Base-by-base conservation (phyloP, 768 basidiomycete species). In the Rhizopogon rudus region DNA sequence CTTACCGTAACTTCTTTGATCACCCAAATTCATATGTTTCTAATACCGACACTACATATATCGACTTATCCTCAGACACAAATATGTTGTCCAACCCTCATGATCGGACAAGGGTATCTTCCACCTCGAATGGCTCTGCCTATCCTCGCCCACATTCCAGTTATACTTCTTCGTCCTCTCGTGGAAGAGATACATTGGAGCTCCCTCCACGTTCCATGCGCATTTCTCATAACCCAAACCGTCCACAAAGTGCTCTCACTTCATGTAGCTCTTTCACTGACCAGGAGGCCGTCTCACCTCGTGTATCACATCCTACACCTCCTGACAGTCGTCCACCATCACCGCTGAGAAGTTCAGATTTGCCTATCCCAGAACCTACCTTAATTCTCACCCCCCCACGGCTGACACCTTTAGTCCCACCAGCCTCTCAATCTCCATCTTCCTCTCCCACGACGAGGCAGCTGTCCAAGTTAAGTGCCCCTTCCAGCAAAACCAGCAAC, bases 401-500 rank as follows among this genome's bases (percentile, higher is more conserved):
- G 6, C 61, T 55, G 0, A 55, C 65, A 40, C 45, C 52, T 39
- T 42, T 62, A 28, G 37, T 44, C 17, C 56, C 62, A 13, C 70
- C 71, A 12, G 64, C 71, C n/a, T 67, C 75, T 43, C 75, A 77
- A 60, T 71, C 77, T 20, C 68, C 75, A 43, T 56, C 57, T 61
- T 60, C 65, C 39, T 59, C 63, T 60, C 39, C 63, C 20, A 40
- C 60, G n/a, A 62, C 68, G 20, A 59, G 59, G 52, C 66, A 62
- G 17, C 60, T 54, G 13, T 69, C 71, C 6, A 68, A 64, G 17
- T 52, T 65, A 51, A 74, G 72, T 53, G 61, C 68, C 5, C 73
- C 73, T 1, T 72, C 76, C 13, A 85, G 83, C 66, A 79, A 80
- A 56, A 70, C 76, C 13, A 85, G 83, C 66, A 79, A 80, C 55